phyloP scores from a whole-genome alignment of 2,329 filamentous ascomycete species.

The Cladophialophora yegresii region DNA sequence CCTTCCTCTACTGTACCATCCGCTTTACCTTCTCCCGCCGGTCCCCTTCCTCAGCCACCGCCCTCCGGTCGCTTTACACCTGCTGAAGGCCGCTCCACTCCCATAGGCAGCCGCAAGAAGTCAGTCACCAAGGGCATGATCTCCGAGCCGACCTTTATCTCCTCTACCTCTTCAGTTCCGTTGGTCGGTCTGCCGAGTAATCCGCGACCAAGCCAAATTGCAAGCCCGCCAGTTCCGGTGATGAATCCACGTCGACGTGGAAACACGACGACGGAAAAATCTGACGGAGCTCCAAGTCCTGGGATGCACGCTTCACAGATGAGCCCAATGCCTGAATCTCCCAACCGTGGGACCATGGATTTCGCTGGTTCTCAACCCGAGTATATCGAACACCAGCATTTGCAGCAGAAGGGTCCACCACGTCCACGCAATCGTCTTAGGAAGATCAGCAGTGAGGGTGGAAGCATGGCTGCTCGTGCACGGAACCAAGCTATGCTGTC shows the following conservation, averaged over 20 bases:
- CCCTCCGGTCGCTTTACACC: conserved; percentile 47
- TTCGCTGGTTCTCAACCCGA: conserved; percentile 8
- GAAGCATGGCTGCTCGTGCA: conserved; percentile 50
- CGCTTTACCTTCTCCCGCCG: conserved; percentile 47
- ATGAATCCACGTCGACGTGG: conserved; percentile 62
- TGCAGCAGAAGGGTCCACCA: conserved; percentile 13
- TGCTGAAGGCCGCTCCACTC: conserved; percentile 32
- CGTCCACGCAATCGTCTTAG: conserved; percentile 47
- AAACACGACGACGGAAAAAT: conserved; percentile 47
- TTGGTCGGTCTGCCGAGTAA: conserved; percentile 59
- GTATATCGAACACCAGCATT: conserved; percentile 18
- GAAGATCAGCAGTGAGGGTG: conserved; percentile 55
- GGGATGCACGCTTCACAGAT: conserved; percentile 24
- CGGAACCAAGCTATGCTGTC: conserved; percentile 45
- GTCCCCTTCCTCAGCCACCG: conserved; percentile 50
- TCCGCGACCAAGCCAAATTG: conserved; percentile 28
- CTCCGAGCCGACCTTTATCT: conserved; percentile 59
- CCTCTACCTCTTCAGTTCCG: conserved; percentile 60
- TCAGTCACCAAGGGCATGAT: conserved; percentile 63
- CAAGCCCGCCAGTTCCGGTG: conserved; percentile 56
- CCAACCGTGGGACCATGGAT: background rate
- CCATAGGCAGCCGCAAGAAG: conserved; percentile 53
- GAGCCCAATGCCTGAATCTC: conserved; percentile 14
- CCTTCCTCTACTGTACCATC: conserved; percentile 23
- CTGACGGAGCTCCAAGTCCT: conserved; percentile 20